A percentile compares a stretch with the other conserved stretches of the same genome.
phyloP scores from a whole-genome alignment of 495 filamentous ascomycete species.

The Hypoxylon fragiforme region DNA sequence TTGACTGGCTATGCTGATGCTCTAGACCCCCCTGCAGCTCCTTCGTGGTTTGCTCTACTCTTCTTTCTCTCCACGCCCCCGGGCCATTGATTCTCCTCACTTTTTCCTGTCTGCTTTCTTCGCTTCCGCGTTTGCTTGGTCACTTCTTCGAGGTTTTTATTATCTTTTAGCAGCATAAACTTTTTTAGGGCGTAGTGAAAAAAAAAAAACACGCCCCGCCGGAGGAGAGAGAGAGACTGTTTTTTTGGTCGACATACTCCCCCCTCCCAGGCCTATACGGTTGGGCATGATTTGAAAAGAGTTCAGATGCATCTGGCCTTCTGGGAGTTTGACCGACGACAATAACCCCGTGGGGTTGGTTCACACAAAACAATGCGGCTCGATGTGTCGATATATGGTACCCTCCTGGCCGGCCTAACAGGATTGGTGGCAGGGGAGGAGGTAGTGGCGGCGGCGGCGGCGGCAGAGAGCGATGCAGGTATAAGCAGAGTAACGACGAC shows the following conservation, averaged over 20 bases:
- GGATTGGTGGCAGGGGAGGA: too few species aligned
- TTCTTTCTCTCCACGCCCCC: conserved; percentile 18
- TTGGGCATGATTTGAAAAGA: conserved; percentile 23
- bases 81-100: conserved; percentile 18
- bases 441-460: conserved; percentile 8
- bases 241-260: conserved; percentile 15
- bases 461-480: background rate
- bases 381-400: conserved; percentile 32
- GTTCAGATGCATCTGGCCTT: conserved; percentile 25
- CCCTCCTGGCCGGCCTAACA: conserved; percentile 28
- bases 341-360: conserved; percentile 10
- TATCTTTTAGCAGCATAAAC: conserved; percentile 3
- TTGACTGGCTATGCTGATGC: conserved; percentile 26
- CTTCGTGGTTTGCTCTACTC: conserved; percentile 17
- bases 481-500: conserved; percentile 2
- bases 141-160: conserved; percentile 6
- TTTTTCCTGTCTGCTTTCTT: background rate
- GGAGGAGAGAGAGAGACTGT: background rate
- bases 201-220: background rate
- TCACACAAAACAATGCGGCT: conserved; percentile 35
- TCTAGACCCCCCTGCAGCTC: conserved; percentile 13
- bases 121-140: conserved; percentile 16
- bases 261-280: background rate
- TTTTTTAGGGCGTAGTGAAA: conserved; percentile 9
- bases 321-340: conserved; percentile 22